Evolutionary conservation across 306 rosid species (phyloP).

Genomic region (Vachellia pachyceras): DNA sequence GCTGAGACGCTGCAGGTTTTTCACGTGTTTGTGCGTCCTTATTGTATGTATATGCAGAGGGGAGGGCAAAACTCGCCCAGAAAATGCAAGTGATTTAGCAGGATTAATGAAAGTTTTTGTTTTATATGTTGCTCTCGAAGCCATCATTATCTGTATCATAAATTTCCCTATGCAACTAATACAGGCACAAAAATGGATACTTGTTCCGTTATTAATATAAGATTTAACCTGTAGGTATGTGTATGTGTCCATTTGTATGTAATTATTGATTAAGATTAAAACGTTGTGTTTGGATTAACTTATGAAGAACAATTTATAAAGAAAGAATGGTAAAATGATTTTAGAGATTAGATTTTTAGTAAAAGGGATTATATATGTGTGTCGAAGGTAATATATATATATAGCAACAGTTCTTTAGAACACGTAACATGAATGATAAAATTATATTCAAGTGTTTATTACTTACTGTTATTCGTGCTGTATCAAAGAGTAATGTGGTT

Average conservation of each 20-base stretch:
- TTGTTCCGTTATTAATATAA: too few relatives aligned
- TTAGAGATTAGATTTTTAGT: too few relatives aligned
- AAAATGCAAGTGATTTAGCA: neutral
- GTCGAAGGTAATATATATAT: too few relatives aligned
- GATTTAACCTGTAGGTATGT: neutral
- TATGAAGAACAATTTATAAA: too few relatives aligned
- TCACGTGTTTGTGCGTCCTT: neutral
- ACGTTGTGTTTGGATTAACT: too few relatives aligned
- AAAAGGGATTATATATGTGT: too few relatives aligned
- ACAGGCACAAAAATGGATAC: too few relatives aligned
- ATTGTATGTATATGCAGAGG: neutral
- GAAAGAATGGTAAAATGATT: too few relatives aligned
- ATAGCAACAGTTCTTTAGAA: neutral
- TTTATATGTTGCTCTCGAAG: neutral
- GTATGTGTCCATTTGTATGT: neutral
- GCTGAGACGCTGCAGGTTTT: neutral
- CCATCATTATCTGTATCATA: too few relatives aligned
- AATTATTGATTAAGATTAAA: neutral
- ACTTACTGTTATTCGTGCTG: neutral
- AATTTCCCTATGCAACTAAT: neutral
- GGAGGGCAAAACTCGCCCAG: neutral
- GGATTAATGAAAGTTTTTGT: neutral
- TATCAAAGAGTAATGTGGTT: too few relatives aligned
- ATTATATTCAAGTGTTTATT: neutral
- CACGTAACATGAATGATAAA: too few relatives aligned